Percentiles rank a stretch among this genome's conserved stretches.
Evolutionary conservation across 495 filamentous ascomycete genomes (phyloP).

Genomic region (Aspergillus indologenus): DNA sequence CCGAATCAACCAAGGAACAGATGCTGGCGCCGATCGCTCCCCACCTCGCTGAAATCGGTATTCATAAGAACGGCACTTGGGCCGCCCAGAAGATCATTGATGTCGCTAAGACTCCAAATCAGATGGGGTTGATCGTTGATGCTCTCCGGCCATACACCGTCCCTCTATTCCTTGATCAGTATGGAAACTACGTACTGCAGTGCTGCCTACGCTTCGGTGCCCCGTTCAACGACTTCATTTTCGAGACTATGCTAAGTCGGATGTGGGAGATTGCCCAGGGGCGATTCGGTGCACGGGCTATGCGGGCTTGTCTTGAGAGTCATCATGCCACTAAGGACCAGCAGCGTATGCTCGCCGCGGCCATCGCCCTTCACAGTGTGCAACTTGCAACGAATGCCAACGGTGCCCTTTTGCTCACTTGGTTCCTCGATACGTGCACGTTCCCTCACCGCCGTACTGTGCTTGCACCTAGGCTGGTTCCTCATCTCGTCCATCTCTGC

Average conservation of each 20-base stretch:
- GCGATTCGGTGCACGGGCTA: constrained; percentile 88
- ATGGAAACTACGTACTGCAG: constrained; percentile 97
- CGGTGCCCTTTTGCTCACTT: constrained; percentile 88
- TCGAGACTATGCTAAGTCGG: constrained; percentile 90
- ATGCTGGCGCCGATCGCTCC: constrained; percentile 88
- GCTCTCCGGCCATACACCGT: constrained; percentile 80
- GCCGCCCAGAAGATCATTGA: constrained; percentile 99
- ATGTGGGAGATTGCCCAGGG: constrained; percentile 96
- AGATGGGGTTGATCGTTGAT: constrained; percentile 82
- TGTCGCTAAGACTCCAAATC: constrained; percentile 77
- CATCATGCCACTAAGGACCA: constrained; percentile 94
- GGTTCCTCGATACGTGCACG: constrained; percentile 98
- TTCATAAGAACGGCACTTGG: constrained; percentile 99
- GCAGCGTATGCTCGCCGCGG: constrained; percentile 89
- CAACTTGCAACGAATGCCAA: constrained; percentile 96
- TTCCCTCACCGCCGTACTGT: constrained; percentile 91
- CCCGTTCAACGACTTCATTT: constrained; percentile 93
- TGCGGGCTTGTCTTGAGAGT: constrained; percentile 96
- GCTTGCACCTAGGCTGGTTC: constrained; percentile 86
- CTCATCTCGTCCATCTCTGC: constrained; percentile 94
- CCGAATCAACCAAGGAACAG: constrained; percentile 80
- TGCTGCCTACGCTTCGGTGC: constrained; percentile 87
- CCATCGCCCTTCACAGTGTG: constrained; percentile 93
- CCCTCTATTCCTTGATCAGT: constrained; percentile 92
- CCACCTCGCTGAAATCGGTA: constrained; percentile 91